Evolutionary conservation across 108 stramenopile genomes (phyloP).

Genomic region (Discostella pseudostelligera): DNA sequence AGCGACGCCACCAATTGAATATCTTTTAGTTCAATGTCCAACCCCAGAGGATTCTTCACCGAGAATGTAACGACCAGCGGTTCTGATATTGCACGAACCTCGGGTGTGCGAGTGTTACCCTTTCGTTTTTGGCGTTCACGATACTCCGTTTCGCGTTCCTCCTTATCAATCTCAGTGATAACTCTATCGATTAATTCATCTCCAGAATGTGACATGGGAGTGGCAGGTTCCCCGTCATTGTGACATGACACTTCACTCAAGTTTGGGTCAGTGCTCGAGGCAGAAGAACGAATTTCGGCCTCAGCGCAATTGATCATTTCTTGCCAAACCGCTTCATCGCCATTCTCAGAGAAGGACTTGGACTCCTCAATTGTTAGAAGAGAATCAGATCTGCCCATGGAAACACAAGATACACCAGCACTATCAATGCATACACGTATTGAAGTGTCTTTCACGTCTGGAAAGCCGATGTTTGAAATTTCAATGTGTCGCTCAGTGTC

Average conservation of each 20-base stretch:
- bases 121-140: constrained; percentile 62
- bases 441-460: constrained; percentile 59
- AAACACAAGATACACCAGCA: constrained; percentile 26
- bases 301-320: constrained; percentile 60
- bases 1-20: constrained; percentile 74
- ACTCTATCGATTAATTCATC: constrained; percentile 58
- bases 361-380: constrained; percentile 9
- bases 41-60: constrained; percentile 62
- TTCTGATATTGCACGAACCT: constrained; percentile 66
- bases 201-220: constrained; percentile 48
- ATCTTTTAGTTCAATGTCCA: constrained; percentile 59
- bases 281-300: constrained; percentile 57
- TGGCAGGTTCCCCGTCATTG: constrained; percentile 34
- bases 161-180: constrained; percentile 75
- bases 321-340: constrained; percentile 58
- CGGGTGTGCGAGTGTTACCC: constrained; percentile 43
- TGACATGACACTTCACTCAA: neutral
- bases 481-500: constrained; percentile 62
- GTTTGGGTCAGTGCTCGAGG: constrained; percentile 20
- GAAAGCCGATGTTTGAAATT: constrained; percentile 71
- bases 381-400: constrained; percentile 33
- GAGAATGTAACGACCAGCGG: constrained; percentile 67
- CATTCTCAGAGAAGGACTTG: neutral
- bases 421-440: constrained; percentile 53
- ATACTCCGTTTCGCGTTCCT: constrained; percentile 56